phyloP scores from a whole-genome alignment of 2,329 filamentous ascomycete species.

The Neophaeococcomyces aloes region DNA sequence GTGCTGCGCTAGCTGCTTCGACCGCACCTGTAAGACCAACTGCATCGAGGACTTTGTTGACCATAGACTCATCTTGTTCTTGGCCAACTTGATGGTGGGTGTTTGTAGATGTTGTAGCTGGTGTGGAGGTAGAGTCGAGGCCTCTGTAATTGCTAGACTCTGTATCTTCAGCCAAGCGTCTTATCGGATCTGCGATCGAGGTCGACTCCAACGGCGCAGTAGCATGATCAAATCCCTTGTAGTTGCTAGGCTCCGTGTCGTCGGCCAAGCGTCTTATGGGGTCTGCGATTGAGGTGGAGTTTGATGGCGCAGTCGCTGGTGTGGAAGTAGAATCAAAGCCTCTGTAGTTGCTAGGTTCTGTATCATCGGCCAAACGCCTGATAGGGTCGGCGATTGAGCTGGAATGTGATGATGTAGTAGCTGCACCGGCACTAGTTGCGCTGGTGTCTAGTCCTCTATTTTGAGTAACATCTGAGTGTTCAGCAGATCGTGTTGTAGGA shows the following conservation, averaged over 20 bases:
- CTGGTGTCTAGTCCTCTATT: neutral
- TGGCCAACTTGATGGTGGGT: neutral
- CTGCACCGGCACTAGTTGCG: constrained; percentile 5
- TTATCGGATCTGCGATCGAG: constrained; percentile 7
- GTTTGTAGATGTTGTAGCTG: neutral
- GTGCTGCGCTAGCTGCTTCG: neutral
- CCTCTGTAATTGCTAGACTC: neutral
- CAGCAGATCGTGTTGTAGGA: constrained; percentile 8
- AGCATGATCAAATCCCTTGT: neutral
- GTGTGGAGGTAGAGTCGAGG: constrained; percentile 6
- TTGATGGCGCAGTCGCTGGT: too few relatives aligned
- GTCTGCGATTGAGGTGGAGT: constrained; percentile 7
- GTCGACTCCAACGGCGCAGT: constrained; percentile 8
- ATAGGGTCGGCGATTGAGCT: constrained; percentile 8
- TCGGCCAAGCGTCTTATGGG: constrained; percentile 8
- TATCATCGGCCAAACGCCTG: constrained; percentile 6
- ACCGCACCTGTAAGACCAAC: constrained; percentile 17
- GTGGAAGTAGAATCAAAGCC: constrained; percentile 4
- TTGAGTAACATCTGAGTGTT: constrained; percentile 3
- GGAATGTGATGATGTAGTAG: too few relatives aligned
- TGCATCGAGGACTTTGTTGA: constrained; percentile 17
- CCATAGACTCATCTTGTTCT: constrained; percentile 7
- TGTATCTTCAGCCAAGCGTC: constrained; percentile 7
- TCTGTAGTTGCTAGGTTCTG: neutral
- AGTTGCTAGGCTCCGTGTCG: constrained; percentile 1